Conservation (phyloP, 2,329 filamentous ascomycete genomes). For the Fusarium poae region DNA sequence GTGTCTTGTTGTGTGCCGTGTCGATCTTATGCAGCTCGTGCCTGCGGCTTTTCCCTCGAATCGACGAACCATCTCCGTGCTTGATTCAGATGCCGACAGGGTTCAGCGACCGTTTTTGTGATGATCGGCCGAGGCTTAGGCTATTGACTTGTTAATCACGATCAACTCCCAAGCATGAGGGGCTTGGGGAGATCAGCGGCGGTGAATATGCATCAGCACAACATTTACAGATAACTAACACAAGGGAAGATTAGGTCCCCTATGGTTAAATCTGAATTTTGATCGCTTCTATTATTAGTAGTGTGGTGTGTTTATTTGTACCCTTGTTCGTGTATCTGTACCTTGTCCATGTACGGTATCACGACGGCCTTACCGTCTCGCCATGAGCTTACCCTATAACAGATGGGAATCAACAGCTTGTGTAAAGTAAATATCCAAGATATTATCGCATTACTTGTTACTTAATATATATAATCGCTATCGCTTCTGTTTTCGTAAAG, state of each 20-base stretch:
- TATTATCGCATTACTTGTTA: not conserved
- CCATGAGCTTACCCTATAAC: constrained; percentile 15
- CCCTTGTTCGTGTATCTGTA: constrained; percentile 8
- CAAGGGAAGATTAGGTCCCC: not conserved
- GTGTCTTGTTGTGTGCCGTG: constrained; percentile 17
- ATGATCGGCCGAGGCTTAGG: constrained; percentile 10
- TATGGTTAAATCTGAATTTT: not conserved
- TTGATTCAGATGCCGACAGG: constrained; percentile 26
- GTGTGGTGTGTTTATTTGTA: not conserved
- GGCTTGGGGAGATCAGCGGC: not conserved
- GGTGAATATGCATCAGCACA: not conserved
- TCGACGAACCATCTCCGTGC: constrained; percentile 30
- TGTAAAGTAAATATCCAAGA: not conserved
- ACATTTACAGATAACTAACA: not conserved
- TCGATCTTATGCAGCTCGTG: constrained; percentile 32
- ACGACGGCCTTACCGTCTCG: not conserved
- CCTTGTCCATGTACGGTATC: constrained; percentile 1
- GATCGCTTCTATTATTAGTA: constrained; percentile 5
- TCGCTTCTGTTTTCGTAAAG: too few species aligned
- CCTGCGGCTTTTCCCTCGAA: constrained; percentile 26
- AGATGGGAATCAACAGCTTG: not conserved
- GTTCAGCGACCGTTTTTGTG: constrained; percentile 16
- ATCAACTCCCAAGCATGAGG: not conserved
- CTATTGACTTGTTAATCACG: not conserved
- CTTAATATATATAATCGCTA: not conserved